Conservation (phyloP, 2,329 filamentous ascomycete genomes). For the Myriosclerotinia curreyana region DNA sequence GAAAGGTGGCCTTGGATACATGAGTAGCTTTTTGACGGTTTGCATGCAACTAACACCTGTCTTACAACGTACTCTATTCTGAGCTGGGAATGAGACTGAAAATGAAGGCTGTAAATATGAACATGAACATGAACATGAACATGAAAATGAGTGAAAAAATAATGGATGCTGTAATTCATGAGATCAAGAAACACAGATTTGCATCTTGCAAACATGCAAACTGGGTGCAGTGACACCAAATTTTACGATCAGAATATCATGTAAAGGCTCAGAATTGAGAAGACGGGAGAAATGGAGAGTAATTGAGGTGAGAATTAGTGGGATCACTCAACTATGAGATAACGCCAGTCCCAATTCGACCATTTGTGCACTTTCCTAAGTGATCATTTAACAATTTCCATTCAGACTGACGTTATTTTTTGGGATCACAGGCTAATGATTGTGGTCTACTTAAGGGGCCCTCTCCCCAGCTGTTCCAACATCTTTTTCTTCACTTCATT, state of each 20-base stretch:
- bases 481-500: not conserved
- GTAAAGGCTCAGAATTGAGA: not conserved
- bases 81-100: not conserved
- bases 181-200: not conserved
- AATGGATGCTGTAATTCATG: not conserved
- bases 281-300: not conserved
- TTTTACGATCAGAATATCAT: not conserved
- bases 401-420: not conserved
- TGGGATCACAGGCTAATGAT: not conserved
- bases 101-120: not conserved
- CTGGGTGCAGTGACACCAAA: not conserved
- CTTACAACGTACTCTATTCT: too few relatives aligned
- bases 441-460: not conserved
- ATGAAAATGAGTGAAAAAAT: not conserved
- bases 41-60: too few relatives aligned
- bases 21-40: too few relatives aligned
- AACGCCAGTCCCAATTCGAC: not conserved
- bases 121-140: not conserved
- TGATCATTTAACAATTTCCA: not conserved
- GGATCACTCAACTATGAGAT: too few relatives aligned
- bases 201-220: not conserved
- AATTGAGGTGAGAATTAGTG: not conserved
- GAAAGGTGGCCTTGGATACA: too few relatives aligned
- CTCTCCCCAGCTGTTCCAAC: not conserved
- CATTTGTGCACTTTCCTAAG: rapidly evolving